Base-by-base conservation (phyloP, 78 protist genomes). In the Parvularia atlantis region DNA sequence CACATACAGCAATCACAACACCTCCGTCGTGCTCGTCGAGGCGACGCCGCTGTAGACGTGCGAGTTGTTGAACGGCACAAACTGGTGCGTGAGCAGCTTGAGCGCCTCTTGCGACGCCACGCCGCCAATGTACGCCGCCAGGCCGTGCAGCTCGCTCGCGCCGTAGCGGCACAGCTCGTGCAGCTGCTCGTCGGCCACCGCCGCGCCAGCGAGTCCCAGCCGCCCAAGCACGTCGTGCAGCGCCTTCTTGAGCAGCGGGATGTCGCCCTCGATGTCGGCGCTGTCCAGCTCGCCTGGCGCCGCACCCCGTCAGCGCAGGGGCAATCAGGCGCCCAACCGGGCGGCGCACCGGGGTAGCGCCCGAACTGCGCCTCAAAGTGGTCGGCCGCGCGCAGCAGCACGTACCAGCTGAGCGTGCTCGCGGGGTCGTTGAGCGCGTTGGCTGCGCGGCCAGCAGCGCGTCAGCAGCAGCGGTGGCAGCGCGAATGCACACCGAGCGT, bases 101-200 rank as follows among this genome's bases (percentile, higher is more conserved):
- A 84, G 69, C 35, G 81, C 76, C 66, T 89, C 94, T 65, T 84
- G 89, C 33, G 88, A 67, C 10, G 76, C 83, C 14, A 89, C 56
- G 62, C 94, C 94, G n/a, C 94, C 94, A 48, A 89, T 36, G 41
- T 83, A 56, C 5, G 93, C 82, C 14, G 91, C 78, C 31, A 90
- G 48, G 20, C 53, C 60, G 71, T 90, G 94, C 57, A 88, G n/a
- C 75, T 90, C 94, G 33, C 63, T 46, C 2, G 59, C 83, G 39
- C 89, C 93, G 43, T 41, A 90, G 48, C 87, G 82, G 79, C 81
- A 76, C 82, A n/a, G n/a, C n/a, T n/a, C n/a, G n/a, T n/a, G n/a
- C n/a, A 77, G 41, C 50, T 73, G 60, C 10, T 80, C 79, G 61
- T 85, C 90, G 33, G 62, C 50, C 3, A 76, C 61, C 17, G 65